Conservation (phyloP, 148 eudicot genomes). For the Silene conica region DNA sequence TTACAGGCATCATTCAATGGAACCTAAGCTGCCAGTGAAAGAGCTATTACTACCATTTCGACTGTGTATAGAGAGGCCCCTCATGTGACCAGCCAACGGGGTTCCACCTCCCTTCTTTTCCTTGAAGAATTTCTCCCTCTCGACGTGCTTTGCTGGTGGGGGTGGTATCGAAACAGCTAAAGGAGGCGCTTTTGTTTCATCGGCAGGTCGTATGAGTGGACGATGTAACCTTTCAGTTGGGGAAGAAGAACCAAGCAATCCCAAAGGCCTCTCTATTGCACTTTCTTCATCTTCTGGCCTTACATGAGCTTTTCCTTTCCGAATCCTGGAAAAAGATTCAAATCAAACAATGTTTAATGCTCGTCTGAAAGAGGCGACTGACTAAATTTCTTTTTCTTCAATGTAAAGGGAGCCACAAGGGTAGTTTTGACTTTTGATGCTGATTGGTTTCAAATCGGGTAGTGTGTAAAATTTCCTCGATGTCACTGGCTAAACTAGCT, state of each 20-base stretch:
- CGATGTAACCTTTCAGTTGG: conserved; percentile 51
- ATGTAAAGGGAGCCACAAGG: neutral
- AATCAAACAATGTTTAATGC: neutral
- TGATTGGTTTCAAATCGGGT: neutral
- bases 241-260: conserved; percentile 35
- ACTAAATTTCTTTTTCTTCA: neutral
- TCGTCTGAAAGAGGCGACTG: neutral
- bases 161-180: conserved; percentile 69
- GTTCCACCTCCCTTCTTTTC: conserved; percentile 66
- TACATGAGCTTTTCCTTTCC: conserved; percentile 88
- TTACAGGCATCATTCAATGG: conserved; percentile 36
- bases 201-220: conserved; percentile 59
- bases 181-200: conserved; percentile 29
- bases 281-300: conserved; percentile 61
- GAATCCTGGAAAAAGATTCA: conserved; percentile 38
- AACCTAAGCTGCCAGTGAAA: conserved; percentile 56
- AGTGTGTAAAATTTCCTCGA: neutral
- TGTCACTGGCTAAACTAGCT: no score
- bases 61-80: conserved; percentile 78
- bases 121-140: conserved; percentile 88
- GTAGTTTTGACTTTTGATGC: neutral
- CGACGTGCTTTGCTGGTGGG: conserved; percentile 88
- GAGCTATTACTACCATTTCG: conserved; percentile 76
- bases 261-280: conserved; percentile 37
- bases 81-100: conserved; percentile 56